Percentiles rank a stretch among this genome's conserved stretches.
These are phyloP conservation scores for Tetratostichococcus sp. DNA, from an alignment of 139 green algal species.

Conservation along the genomic window DNA sequence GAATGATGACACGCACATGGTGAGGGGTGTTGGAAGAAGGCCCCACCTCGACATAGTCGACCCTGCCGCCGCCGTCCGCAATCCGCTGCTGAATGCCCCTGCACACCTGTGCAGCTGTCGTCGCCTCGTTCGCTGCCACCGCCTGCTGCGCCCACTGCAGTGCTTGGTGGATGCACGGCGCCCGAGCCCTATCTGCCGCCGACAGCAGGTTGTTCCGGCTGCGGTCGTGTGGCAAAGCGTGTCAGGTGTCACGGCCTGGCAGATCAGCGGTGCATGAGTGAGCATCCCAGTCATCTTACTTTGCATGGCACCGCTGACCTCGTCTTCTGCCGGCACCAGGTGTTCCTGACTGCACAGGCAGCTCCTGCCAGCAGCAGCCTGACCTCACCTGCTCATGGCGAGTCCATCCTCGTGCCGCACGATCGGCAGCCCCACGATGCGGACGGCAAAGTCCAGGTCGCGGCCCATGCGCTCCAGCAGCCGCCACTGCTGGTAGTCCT, in stretches of 20 bases:
- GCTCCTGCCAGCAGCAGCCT: background rate
- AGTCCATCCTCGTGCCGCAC: constrained; percentile 85
- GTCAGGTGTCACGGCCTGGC: background rate
- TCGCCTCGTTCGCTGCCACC: constrained; percentile 1
- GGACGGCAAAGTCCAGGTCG: constrained; percentile 87
- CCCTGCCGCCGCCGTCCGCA: constrained; percentile 43
- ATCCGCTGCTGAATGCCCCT: constrained; percentile 41
- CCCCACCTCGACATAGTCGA: constrained; percentile 91
- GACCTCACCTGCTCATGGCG: constrained; percentile 84
- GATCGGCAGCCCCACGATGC: constrained; percentile 85
- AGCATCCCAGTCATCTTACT: background rate
- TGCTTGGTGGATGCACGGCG: constrained; percentile 48
- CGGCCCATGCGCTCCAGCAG: constrained; percentile 84
- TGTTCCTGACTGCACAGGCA: no score
- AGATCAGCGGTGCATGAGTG: background rate
- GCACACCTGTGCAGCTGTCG: constrained; percentile 18
- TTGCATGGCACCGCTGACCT: no score
- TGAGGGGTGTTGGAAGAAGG: no score
- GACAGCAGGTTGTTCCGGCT: constrained; percentile 86
- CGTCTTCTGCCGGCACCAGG: no score
- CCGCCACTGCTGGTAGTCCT: constrained; percentile 97
- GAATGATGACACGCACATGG: no score
- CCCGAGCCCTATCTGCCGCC: constrained; percentile 46
- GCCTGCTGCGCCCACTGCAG: constrained; percentile 34
- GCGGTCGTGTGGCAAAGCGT: constrained; percentile 8